phyloP scores from a whole-genome alignment of 345 rosid species.

The Citrus trifoliata region DNA sequence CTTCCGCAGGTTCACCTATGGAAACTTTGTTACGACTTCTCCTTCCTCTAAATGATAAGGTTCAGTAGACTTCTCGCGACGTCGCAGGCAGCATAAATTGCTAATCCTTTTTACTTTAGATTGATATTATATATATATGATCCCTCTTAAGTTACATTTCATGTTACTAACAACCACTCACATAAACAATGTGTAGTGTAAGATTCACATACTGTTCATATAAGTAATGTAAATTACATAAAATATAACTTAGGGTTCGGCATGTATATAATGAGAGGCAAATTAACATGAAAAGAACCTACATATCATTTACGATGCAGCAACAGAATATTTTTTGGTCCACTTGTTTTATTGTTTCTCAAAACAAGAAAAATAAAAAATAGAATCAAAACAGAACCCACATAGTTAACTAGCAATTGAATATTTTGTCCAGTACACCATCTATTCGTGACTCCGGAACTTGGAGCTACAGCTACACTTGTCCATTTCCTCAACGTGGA shows the following conservation, averaged over 20 bases:
- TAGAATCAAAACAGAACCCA: neutral
- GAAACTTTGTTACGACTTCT: no score
- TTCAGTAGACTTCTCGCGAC: no score
- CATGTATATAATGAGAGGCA: neutral
- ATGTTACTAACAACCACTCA: no score
- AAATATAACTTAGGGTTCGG: no score
- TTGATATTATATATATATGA: no score
- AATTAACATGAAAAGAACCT: neutral
- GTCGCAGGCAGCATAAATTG: no score
- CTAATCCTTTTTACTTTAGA: no score
- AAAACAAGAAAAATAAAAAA: neutral
- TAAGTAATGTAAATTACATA: no score
- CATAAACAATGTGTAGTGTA: no score
- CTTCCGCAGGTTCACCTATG: no score
- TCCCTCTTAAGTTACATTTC: no score
- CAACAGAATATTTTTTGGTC: slow-evolving; percentile 7
- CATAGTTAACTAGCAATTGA: slow-evolving; percentile 4
- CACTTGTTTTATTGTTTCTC: neutral
- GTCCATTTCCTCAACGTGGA: neutral
- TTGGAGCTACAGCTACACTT: neutral
- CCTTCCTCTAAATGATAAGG: no score
- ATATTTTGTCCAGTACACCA: neutral
- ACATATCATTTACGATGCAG: neutral
- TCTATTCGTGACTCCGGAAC: neutral
- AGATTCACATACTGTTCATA: fast-evolving